These are phyloP conservation scores for Alternaria longipes DNA, from an alignment of 2,329 filamentous ascomycete genomes.

Conservation along the genomic window DNA sequence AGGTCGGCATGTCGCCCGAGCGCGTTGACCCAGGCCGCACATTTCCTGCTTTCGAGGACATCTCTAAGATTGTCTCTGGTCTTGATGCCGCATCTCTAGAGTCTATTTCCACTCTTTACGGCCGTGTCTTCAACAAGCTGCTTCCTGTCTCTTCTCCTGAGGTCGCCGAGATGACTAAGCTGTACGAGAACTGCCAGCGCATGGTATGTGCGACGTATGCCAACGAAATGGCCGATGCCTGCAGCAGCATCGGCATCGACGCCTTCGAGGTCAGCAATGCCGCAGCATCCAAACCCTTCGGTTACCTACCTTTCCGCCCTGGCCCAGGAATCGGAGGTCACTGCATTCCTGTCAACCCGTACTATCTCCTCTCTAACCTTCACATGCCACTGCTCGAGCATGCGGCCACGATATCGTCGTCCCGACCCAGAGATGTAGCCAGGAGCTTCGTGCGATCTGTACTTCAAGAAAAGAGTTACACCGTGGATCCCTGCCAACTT, in stretches of 20 bases:
- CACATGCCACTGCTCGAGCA: slow-evolving; percentile 58
- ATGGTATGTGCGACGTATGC: slow-evolving; percentile 65
- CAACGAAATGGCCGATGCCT: slow-evolving; percentile 67
- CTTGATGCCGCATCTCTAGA: slow-evolving; percentile 53
- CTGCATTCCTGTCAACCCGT: slow-evolving; percentile 66
- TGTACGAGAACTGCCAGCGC: slow-evolving; percentile 67
- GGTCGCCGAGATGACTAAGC: slow-evolving; percentile 67
- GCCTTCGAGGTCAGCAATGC: slow-evolving; percentile 61
- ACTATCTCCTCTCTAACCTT: slow-evolving; percentile 58
- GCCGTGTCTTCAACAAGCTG: slow-evolving; percentile 58
- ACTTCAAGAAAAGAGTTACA: background rate
- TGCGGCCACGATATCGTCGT: slow-evolving; percentile 57
- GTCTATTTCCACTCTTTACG: slow-evolving; percentile 59
- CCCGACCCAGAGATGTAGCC: slow-evolving; percentile 51
- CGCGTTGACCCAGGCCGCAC: slow-evolving; percentile 62
- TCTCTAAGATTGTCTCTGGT: slow-evolving; percentile 65
- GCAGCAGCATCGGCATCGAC: slow-evolving; percentile 57
- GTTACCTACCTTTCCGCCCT: slow-evolving; percentile 60
- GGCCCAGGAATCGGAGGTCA: slow-evolving; percentile 64
- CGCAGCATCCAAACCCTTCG: slow-evolving; percentile 60
- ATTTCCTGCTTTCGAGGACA: slow-evolving; percentile 52
- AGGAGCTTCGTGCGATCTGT: slow-evolving; percentile 18
- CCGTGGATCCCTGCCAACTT: slow-evolving; percentile 11
- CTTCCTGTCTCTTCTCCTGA: slow-evolving; percentile 63
- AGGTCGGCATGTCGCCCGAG: slow-evolving; percentile 48